phyloP scores from a whole-genome alignment of 305 asterid species.

The Ilex paraguariensis region DNA sequence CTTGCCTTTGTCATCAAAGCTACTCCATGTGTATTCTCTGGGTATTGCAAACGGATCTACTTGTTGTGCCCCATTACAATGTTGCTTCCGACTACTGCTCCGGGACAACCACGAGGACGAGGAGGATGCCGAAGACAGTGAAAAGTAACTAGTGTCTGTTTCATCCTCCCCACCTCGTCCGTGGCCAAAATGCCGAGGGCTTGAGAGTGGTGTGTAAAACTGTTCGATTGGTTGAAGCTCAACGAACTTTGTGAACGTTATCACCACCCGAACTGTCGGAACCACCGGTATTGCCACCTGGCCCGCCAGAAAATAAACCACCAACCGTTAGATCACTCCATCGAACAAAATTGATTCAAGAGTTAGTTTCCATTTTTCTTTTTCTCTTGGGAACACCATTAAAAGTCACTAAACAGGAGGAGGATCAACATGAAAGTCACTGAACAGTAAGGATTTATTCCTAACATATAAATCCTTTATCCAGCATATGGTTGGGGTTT shows the following conservation, averaged over 20 bases:
- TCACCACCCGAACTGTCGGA: constrained; percentile 89
- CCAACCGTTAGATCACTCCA: constrained; percentile 2
- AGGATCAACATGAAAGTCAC: neutral
- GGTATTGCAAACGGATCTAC: constrained; percentile 74
- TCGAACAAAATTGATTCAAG: neutral
- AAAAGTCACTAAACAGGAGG: neutral
- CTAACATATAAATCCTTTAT: too few species aligned
- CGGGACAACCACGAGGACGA: constrained; percentile 42
- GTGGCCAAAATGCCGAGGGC: constrained; percentile 49
- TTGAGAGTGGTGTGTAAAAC: constrained; percentile 78
- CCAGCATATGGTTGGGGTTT: too few species aligned
- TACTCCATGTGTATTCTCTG: constrained; percentile 62
- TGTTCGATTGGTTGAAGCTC: constrained; percentile 64
- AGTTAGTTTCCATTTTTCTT: neutral
- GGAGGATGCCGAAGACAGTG: constrained; percentile 16
- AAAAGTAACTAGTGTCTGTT: constrained; percentile 23
- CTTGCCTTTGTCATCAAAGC: constrained; percentile 51
- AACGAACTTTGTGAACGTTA: constrained; percentile 79
- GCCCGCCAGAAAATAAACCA: constrained; percentile 7
- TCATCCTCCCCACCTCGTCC: constrained; percentile 23
- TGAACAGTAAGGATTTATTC: too few species aligned
- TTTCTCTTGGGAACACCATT: neutral
- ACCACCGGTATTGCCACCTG: constrained; percentile 97
- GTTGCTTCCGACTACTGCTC: constrained; percentile 24
- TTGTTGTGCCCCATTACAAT: constrained; percentile 12